Evolutionary conservation across 345 rosid genomes (phyloP).

Genomic region (Melaleuca alternifolia): DNA sequence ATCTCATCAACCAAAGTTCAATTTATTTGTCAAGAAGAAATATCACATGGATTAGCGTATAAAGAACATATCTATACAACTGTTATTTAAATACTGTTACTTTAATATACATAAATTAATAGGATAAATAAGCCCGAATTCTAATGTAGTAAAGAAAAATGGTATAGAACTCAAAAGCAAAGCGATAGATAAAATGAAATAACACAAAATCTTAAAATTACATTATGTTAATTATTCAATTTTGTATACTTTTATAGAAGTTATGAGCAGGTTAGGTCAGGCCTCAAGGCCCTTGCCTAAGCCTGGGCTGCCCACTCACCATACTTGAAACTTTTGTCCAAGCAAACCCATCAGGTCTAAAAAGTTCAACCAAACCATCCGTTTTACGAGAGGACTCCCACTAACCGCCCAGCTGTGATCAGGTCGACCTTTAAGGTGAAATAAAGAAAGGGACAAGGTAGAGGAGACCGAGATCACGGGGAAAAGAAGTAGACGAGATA

Average conservation of each 20-base stretch:
- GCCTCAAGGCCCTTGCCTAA: background rate
- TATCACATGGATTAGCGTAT: background rate
- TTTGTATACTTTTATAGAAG: background rate
- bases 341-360: background rate
- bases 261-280: background rate
- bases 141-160: background rate
- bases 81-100: background rate
- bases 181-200: background rate
- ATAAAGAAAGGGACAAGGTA: background rate
- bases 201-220: background rate
- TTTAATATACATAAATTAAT: background rate
- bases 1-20: background rate
- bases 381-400: background rate
- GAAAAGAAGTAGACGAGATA: background rate
- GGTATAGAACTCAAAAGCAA: background rate
- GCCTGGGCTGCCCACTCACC: background rate
- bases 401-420: background rate
- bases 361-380: background rate
- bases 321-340: no score
- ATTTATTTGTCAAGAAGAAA: background rate
- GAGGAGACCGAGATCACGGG: background rate
- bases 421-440: fast-evolving
- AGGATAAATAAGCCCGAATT: background rate
- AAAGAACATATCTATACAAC: background rate
- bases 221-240: background rate